phyloP scores from a whole-genome alignment of 192 early-diverging fungal species.

The Spinellus fusiger region DNA sequence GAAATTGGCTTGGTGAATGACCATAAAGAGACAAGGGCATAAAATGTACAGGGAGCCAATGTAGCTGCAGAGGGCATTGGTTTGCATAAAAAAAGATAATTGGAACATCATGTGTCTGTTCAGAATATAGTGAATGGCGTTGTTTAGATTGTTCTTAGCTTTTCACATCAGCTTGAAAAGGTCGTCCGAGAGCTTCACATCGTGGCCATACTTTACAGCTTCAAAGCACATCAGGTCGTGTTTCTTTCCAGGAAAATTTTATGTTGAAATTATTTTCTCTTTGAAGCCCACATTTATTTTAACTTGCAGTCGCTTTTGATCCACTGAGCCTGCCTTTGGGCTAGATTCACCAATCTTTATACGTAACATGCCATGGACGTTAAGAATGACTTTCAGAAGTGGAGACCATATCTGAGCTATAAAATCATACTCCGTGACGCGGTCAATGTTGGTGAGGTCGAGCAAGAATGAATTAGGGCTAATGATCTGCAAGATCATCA shows the following conservation, averaged over 20 bases:
- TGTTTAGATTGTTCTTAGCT: background rate
- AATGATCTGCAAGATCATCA: background rate
- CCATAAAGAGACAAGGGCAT: background rate
- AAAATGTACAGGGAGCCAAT: background rate
- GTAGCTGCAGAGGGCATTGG: background rate
- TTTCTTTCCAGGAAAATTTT: background rate
- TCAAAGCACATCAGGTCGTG: background rate
- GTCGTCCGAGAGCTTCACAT: background rate
- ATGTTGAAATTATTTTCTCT: background rate
- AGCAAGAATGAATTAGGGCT: background rate
- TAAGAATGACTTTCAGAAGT: background rate
- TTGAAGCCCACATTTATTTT: background rate
- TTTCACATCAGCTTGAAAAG: background rate
- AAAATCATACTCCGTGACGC: constrained; percentile 1
- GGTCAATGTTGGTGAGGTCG: background rate
- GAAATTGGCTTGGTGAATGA: background rate
- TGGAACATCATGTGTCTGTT: background rate
- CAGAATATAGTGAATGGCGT: background rate
- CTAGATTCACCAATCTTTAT: constrained; percentile 1
- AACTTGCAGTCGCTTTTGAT: background rate
- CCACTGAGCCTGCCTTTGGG: background rate
- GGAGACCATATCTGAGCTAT: background rate
- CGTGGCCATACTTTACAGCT: background rate
- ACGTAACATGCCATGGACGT: background rate
- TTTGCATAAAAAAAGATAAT: background rate